phyloP scores from a whole-genome alignment of 768 basidiomycete species.

The Porpolomopsis calyptriformis region DNA sequence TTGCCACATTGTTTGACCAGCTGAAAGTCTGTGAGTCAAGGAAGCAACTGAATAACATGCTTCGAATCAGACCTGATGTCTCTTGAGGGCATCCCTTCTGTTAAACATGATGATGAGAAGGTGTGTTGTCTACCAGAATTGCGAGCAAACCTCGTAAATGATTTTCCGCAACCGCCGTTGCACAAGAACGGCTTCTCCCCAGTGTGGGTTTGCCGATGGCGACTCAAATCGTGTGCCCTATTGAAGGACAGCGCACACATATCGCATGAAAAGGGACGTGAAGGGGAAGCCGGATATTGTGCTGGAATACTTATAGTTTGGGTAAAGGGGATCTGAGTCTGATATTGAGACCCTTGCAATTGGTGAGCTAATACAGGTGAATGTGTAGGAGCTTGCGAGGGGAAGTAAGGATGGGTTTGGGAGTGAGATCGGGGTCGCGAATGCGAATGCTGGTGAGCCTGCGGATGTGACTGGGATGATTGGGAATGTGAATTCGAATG shows the following conservation, averaged over 20 bases:
- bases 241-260: conserved; percentile 76
- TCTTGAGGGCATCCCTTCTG: conserved; percentile 68
- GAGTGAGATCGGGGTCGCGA: conserved; percentile 34
- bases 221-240: conserved; percentile 75
- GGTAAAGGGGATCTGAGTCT: conserved; percentile 22
- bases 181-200: conserved; percentile 79
- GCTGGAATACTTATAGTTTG: conserved; percentile 28
- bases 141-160: conserved; percentile 48
- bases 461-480: conserved; percentile 12
- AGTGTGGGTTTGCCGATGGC: conserved; percentile 76
- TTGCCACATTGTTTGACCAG: conserved; percentile 73
- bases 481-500: conserved; percentile 29
- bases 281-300: conserved; percentile 49
- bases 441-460: conserved; percentile 19
- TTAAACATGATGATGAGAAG: neutral
- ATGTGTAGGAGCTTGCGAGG: conserved; percentile 12
- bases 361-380: conserved; percentile 12
- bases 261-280: conserved; percentile 57
- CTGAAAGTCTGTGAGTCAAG: conserved; percentile 25
- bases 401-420: conserved; percentile 21
- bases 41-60: conserved; percentile 6
- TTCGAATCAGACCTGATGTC: conserved; percentile 58
- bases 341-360: conserved; percentile 23
- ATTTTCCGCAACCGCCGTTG: conserved; percentile 79
- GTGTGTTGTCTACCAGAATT: neutral